A percentile compares a stretch with the other conserved stretches of the same genome.
phyloP scores from a whole-genome alignment of 2,329 filamentous ascomycete genomes.

The Xylaria sp. region DNA sequence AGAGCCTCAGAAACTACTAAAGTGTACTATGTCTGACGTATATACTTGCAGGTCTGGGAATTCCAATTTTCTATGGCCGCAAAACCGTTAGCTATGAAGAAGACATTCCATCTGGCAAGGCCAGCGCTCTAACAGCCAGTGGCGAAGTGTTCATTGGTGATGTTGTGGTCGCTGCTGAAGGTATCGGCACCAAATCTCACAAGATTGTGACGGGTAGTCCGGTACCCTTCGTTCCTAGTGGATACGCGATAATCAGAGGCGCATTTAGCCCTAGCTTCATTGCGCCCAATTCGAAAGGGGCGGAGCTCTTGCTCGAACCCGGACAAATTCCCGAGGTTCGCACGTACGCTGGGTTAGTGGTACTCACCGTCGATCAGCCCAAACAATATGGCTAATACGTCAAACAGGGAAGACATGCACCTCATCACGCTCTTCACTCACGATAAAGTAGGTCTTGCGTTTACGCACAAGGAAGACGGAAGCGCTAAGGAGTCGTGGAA shows the following conservation, averaged over 20 bases:
- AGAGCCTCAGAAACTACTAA: background rate
- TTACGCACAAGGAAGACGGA: slow-evolving; percentile 33
- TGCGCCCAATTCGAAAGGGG: slow-evolving; percentile 18
- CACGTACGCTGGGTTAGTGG: slow-evolving; percentile 30
- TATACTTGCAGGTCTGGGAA: slow-evolving; percentile 26
- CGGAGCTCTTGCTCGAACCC: slow-evolving; percentile 23
- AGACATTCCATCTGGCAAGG: slow-evolving; percentile 30
- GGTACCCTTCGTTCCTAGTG: slow-evolving; percentile 20
- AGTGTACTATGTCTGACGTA: background rate
- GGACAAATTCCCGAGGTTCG: slow-evolving; percentile 29
- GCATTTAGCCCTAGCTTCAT: slow-evolving; percentile 27
- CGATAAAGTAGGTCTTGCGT: slow-evolving; percentile 30
- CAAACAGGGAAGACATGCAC: slow-evolving; percentile 26
- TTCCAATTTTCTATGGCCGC: slow-evolving; percentile 36
- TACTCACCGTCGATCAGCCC: background rate
- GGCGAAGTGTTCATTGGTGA: slow-evolving; percentile 45
- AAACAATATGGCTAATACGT: background rate
- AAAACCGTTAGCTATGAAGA: slow-evolving; percentile 39
- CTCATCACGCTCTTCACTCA: slow-evolving; percentile 30
- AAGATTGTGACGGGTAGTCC: slow-evolving; percentile 24
- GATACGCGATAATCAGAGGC: slow-evolving; percentile 29
- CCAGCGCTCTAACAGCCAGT: slow-evolving; percentile 39
- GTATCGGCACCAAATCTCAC: slow-evolving; percentile 46
- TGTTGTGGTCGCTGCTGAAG: slow-evolving; percentile 49
- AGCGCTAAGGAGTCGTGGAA: slow-evolving; percentile 31